A percentile compares a stretch with the other conserved stretches of the same genome.
Conservation (phyloP, 1,139 yeast species). For the Candida mesenterica region DNA sequence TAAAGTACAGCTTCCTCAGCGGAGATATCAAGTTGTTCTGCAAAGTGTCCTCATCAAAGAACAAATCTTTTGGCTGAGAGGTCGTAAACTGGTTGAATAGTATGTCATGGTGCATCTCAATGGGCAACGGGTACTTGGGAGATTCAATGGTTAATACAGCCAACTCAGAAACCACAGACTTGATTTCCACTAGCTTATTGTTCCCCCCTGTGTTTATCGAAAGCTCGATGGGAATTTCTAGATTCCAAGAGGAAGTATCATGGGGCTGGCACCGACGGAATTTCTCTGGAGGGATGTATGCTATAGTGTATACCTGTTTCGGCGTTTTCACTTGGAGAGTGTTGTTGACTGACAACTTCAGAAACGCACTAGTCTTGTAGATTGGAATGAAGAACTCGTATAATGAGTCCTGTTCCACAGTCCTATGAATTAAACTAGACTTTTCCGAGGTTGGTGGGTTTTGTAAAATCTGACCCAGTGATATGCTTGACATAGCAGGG, state of each 20-base stretch:
- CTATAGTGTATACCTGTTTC: constrained; percentile 23
- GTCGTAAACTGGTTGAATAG: constrained; percentile 15
- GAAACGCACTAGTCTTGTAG: constrained; percentile 15
- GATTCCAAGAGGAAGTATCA: constrained; percentile 23
- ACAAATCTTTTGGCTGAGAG: constrained; percentile 8
- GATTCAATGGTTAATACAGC: constrained; percentile 20
- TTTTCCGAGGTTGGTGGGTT: too few relatives aligned
- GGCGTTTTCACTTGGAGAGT: constrained; percentile 29
- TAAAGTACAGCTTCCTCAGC: constrained; percentile 14
- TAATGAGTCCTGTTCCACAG: constrained; percentile 4
- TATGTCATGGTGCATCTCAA: constrained; percentile 23
- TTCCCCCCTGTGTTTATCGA: constrained; percentile 3
- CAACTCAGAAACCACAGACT: constrained; percentile 17
- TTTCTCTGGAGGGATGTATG: constrained; percentile 33
- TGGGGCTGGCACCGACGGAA: constrained; percentile 17
- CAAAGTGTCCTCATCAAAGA: constrained; percentile 27
- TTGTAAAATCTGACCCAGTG: too few relatives aligned
- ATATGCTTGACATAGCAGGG: too few relatives aligned
- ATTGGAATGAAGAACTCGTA: constrained; percentile 16
- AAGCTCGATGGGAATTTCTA: constrained; percentile 30
- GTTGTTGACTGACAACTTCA: constrained; percentile 15
- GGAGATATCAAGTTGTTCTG: constrained; percentile 22
- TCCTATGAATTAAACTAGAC: constrained; percentile 29
- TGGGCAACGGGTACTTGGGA: constrained; percentile 18
- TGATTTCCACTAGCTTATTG: constrained; percentile 18